A percentile compares a stretch with the other conserved stretches of the same genome.
These are phyloP conservation scores for Solanum dulcamara DNA, from an alignment of 257 asterid genomes.

Conservation along the genomic window DNA sequence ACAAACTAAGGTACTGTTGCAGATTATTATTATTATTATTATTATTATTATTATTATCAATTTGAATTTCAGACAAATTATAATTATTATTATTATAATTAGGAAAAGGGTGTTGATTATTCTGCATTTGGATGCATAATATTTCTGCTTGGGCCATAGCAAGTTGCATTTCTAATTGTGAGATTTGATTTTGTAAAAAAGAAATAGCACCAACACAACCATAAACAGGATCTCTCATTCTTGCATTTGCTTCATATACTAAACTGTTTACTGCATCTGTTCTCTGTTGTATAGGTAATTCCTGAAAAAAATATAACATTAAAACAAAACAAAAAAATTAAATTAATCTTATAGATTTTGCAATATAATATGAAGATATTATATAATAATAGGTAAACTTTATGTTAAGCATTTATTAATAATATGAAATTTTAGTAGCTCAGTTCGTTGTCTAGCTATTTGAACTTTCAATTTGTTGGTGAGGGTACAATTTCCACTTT, in stretches of 20 bases:
- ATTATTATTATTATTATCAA: constrained; percentile 10
- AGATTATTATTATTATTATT: constrained; percentile 31
- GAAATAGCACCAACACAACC: not conserved
- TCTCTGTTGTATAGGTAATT: not conserved
- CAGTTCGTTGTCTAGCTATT: no score
- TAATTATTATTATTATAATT: not conserved
- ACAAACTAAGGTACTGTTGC: constrained; percentile 47
- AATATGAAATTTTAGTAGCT: no score
- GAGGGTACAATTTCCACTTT: no score
- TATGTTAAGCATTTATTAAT: no score
- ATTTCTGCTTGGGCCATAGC: constrained; percentile 82
- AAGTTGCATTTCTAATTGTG: constrained; percentile 69
- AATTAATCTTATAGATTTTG: not conserved
- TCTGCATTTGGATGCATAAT: constrained; percentile 72
- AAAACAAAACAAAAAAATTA: no score
- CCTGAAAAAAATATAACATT: not conserved
- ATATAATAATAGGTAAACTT: no score
- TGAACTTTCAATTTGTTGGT: no score
- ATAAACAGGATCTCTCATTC: constrained; percentile 1
- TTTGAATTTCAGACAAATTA: constrained; percentile 4
- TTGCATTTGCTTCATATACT: constrained; percentile 1
- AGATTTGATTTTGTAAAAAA: constrained; percentile 13
- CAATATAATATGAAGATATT: no score
- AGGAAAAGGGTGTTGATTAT: no score
- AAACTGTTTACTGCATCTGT: constrained; percentile 2